Percentiles rank a stretch among this genome's conserved stretches.
phyloP scores from a whole-genome alignment of 495 filamentous ascomycete species.

The Tirmania nivea region DNA sequence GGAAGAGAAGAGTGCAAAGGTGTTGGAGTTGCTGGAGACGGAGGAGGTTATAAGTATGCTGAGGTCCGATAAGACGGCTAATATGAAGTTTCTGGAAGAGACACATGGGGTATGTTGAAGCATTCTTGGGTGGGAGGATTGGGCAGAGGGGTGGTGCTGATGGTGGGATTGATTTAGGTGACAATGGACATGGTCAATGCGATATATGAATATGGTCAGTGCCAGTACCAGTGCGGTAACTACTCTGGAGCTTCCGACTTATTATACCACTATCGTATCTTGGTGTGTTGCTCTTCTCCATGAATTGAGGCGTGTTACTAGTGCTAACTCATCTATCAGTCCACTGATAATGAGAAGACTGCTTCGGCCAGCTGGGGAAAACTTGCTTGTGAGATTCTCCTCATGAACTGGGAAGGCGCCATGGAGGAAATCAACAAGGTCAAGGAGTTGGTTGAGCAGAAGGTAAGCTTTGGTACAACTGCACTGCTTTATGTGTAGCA shows the following conservation, averaged over 20 bases:
- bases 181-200: constrained; percentile 85
- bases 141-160: background rate
- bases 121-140: background rate
- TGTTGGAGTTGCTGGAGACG: constrained; percentile 59
- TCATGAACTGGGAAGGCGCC: constrained; percentile 79
- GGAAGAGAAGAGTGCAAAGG: constrained; percentile 65
- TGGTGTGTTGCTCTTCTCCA: constrained; percentile 20
- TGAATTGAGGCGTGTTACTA: background rate
- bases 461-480: constrained; percentile 8
- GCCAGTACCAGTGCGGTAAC: constrained; percentile 89
- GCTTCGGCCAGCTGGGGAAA: constrained; percentile 90
- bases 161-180: constrained; percentile 29
- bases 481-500: background rate
- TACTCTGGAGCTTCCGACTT: constrained; percentile 72
- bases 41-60: constrained; percentile 74
- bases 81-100: constrained; percentile 88
- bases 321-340: constrained; percentile 23
- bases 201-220: constrained; percentile 81
- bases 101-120: constrained; percentile 47
- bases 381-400: constrained; percentile 80
- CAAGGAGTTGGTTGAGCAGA: constrained; percentile 66
- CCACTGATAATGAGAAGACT: constrained; percentile 93
- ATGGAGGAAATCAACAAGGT: constrained; percentile 90
- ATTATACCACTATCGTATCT: constrained; percentile 86
- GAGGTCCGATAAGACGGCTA: constrained; percentile 86